Percentiles rank a stretch among this genome's conserved stretches.
Conservation (phyloP, 306 rosid genomes). For the Cicer arietinum region DNA sequence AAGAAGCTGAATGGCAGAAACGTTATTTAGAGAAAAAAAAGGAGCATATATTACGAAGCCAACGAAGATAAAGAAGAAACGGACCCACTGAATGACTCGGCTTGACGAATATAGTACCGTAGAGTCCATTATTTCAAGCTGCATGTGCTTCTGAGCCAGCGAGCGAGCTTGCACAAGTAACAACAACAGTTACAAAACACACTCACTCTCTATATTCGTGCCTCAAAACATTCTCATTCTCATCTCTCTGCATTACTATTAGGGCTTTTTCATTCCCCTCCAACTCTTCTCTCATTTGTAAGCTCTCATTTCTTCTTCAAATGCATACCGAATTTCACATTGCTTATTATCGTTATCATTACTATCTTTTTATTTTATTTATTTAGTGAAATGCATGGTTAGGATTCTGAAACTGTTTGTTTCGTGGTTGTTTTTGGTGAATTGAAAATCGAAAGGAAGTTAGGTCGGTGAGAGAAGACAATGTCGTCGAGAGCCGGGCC, state of each 20-base stretch:
- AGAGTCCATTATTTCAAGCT: not conserved
- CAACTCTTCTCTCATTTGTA: not conserved
- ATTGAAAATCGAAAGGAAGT: not conserved
- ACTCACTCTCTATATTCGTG: conserved; percentile 7
- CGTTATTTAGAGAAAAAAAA: not conserved
- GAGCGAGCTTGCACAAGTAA: not conserved
- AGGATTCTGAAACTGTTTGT: not conserved
- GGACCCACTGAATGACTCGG: not conserved
- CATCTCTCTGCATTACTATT: not conserved
- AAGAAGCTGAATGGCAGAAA: not conserved
- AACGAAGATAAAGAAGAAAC: not conserved
- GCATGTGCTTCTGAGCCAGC: not conserved
- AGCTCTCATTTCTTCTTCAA: not conserved
- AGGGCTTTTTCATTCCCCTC: not conserved
- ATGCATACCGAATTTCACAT: not conserved
- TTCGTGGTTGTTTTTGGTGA: not conserved
- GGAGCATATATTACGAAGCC: not conserved
- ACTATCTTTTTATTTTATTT: not conserved
- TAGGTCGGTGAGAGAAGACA: conserved; percentile 9
- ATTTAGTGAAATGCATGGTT: not conserved
- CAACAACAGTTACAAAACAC: conserved; percentile 2
- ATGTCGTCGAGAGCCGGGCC: conserved; percentile 74
- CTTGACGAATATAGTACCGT: not conserved
- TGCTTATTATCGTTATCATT: not conserved
- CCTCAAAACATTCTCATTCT: not conserved